phyloP scores from a whole-genome alignment of 441 rosid species.

The Pelargonium cotyledonis region DNA sequence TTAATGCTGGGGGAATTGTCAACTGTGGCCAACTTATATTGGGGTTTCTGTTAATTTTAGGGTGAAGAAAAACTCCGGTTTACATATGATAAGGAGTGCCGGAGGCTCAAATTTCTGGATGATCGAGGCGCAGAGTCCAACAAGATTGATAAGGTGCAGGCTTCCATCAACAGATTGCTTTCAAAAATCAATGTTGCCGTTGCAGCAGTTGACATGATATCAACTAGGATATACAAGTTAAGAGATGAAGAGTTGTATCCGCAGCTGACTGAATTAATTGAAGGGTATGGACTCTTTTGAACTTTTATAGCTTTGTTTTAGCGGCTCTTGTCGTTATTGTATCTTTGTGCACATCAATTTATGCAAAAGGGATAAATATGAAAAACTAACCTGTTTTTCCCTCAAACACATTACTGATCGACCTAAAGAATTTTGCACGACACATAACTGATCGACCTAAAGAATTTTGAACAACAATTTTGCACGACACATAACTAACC shows the following conservation, averaged over 20 bases:
- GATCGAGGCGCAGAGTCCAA: slow-evolving; percentile 24
- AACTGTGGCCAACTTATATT: background rate
- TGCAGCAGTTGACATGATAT: slow-evolving; percentile 28
- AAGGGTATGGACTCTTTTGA: slow-evolving; percentile 22
- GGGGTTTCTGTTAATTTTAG: slow-evolving; percentile 11
- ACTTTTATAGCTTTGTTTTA: background rate
- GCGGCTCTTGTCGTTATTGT: background rate
- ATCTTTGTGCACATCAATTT: no score
- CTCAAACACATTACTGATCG: no score
- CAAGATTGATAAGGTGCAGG: slow-evolving; percentile 20
- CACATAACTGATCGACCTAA: no score
- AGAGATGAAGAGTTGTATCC: slow-evolving; percentile 38
- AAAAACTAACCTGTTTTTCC: no score
- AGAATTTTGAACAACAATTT: no score
- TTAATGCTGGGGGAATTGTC: no score
- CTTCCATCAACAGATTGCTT: slow-evolving; percentile 20
- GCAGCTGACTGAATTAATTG: slow-evolving; percentile 30
- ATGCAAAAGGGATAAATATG: no score
- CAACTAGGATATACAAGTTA: slow-evolving; percentile 32
- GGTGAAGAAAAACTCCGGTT: slow-evolving; percentile 25
- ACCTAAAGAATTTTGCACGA: no score
- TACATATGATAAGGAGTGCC: slow-evolving; percentile 22
- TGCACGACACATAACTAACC: no score
- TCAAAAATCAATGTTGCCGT: slow-evolving; percentile 29
- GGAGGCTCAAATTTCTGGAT: slow-evolving; percentile 22